Base-by-base conservation (phyloP, 352 stramenopile species). In the Phytopythium vexans region DNA sequence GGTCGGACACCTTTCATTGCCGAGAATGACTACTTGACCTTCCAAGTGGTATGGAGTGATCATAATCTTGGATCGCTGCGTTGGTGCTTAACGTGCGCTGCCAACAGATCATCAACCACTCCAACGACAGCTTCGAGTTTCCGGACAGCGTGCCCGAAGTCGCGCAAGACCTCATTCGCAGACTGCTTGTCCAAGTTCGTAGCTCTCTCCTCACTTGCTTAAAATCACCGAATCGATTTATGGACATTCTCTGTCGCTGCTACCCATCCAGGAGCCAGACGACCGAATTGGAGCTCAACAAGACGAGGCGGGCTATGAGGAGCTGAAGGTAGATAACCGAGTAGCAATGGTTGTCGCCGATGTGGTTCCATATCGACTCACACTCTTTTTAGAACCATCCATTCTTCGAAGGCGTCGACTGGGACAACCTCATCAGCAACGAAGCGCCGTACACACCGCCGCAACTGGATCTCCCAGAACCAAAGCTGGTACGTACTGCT, bases 11-110 rank as follows among this genome's bases (percentile, higher is more conserved):
- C 86, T 6, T 97, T 97, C 50, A 66, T 89, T n/a, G 89, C 74
- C 33, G 86, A 94, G 65, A 96, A 92, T 39, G 89, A 97, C 54
- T 96, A 95, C 50, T 69, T 96, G 43, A 96, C 88, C 42, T 96
- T 97, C 59, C 82, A 96, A 88, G 66, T 88, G 76, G 81, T 91
- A 60, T 42, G 58, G 45, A 37, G 3, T 46, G 16, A 16, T 14
- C 41, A 14, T n/a, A 0, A 4, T 49, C 16, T 49, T 27, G 21
- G 21, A 27, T 43, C 12, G 3, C 14, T 8, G 39, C 5, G 14
- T n/a, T 11, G 14, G 39, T 9, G 5, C 4, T 27, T 27, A 27
- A 27, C 21, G 2, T 27, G 21, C 2, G 21, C 1, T 27, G 21
- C 21, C 21, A 27, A 27, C 42, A 92, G 82, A 92, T 92, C 59